Base-by-base conservation (phyloP, 768 basidiomycete species). In the Galerina sulciceps region DNA sequence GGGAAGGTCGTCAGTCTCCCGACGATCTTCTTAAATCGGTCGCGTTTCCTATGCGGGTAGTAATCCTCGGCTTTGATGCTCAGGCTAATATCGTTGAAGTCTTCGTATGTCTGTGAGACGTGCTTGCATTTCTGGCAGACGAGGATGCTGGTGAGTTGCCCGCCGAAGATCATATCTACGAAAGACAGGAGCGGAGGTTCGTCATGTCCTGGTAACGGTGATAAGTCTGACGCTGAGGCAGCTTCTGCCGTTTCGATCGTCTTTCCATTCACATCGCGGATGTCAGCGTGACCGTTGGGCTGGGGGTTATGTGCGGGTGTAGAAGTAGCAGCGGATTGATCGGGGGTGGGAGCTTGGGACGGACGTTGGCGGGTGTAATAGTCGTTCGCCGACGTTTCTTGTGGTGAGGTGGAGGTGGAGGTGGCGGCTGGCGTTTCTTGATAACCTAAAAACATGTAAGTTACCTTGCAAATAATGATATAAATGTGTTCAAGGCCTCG, bases 81-180 rank as follows among this genome's bases (percentile, higher is more conserved):
- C 35, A 99, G 77, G 51, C 93, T 94, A 65, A 99, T 88, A 72
- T 97, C 96, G 71, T 91, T 89, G 72, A 97, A 98, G 68, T 94
- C 93, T 72, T 99, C 96, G 69, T 91, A 90, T 5, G 91, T 93
- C 63, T 94, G 88, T 2, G 94, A 96, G 49, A 97, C 86, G 66
- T 93, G 87, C 72, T 96, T 96, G 85, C 96, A 99, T 58, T 86
- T 85, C 65, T 95, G 93, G 71, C 96, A 99, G 2, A 99, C 90
- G 48, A 99, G 89, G 69, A 97, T 89, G 75, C 90, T 93, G 5
- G 93, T 88, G 47, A 99, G 81, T 66, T 86, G 85, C 5, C 96
- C 96, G 34, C 92, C 91, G 66, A 97, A 99, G 55, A 97, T 80
- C 78, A 92, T 91, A 73, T 97, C 95, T 4, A 91, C 84, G 61